Evolutionary conservation across 2,329 filamentous ascomycete species (phyloP), one percentile per base, ranked within the genome.

Genomic region (Geoglossum cookeanum): DNA sequence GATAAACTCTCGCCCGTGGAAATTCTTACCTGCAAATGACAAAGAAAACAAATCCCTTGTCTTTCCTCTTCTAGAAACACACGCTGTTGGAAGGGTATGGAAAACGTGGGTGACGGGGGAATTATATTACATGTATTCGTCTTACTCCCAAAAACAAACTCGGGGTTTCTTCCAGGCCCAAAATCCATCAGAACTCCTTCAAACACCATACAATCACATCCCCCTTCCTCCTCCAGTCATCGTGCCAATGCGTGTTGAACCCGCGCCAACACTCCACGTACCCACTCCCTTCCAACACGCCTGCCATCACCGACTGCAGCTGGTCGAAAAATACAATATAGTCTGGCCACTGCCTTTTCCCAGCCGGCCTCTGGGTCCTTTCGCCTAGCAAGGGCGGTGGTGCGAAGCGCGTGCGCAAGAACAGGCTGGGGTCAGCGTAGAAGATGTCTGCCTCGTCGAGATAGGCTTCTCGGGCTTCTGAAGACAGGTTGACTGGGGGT

Each of bases 401-500:
- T 63, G 62, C 0, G 63, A 57, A 87, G 65, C 72, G 79, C 49
- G 67, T 62, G 58, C 69, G 62, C 33, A 90, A 65, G 64, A 87
- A 91, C 0, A 61, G 62, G 35, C 61, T 67, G 4, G 83, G 79
- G 60, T 85, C 69, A 8, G 74, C 78, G 70, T 95, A 97, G 72
- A 98, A 98, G 49, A 83, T 77, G 67, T 95, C 90, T 6, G 89
- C 90, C 72, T 98, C 91, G 67, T 96, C 90, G 15, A 84, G 72
- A 69, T 98, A 98, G 1, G 66, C 65, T 1, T 71, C 73, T 47
- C 90, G 80, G 66, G 86, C 78, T 6, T 71, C 68, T 0, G 78
- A 74, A 30, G 76, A 73, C 0, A 89, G 75, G 63, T 83, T 72
- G 11, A 98, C 71, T 0, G 92, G 92, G 1, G 92, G 92, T 63